A percentile compares a stretch with the other conserved stretches of the same genome.
phyloP scores from a whole-genome alignment of 176 grass and related monocot genomes.

The Chrysopogon serrulatus region DNA sequence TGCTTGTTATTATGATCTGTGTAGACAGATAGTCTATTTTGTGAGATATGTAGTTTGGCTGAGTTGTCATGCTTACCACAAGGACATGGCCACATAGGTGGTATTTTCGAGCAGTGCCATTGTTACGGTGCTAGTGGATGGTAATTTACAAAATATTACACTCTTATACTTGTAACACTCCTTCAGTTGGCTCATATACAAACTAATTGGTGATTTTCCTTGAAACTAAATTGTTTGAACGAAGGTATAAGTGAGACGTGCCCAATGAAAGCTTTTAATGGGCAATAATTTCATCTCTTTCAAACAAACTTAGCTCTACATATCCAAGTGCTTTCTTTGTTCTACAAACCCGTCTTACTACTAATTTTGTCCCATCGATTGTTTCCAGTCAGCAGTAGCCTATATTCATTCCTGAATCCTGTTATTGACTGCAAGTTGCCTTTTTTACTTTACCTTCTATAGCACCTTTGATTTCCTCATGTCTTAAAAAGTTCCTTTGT shows the following conservation, averaged over 20 bases:
- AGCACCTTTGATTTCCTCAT: background rate
- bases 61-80: background rate
- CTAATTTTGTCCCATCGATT: background rate
- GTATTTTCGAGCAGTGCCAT: background rate
- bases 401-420: background rate
- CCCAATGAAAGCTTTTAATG: background rate
- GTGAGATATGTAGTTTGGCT: background rate
- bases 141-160: background rate
- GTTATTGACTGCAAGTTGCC: background rate
- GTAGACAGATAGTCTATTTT: background rate
- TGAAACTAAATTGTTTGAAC: background rate
- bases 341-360: background rate
- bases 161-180: background rate
- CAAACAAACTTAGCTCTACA: background rate
- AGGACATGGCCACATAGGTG: background rate
- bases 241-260: background rate
- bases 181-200: background rate
- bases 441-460: background rate
- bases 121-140: background rate
- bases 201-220: background rate
- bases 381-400: background rate
- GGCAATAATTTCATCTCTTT: background rate
- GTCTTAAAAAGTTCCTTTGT: background rate
- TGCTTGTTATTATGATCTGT: background rate
- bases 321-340: background rate